A percentile compares a stretch with the other conserved stretches of the same genome.
These are phyloP conservation scores for Russula olivacea DNA, from an alignment of 768 basidiomycete species.

Conservation along the genomic window DNA sequence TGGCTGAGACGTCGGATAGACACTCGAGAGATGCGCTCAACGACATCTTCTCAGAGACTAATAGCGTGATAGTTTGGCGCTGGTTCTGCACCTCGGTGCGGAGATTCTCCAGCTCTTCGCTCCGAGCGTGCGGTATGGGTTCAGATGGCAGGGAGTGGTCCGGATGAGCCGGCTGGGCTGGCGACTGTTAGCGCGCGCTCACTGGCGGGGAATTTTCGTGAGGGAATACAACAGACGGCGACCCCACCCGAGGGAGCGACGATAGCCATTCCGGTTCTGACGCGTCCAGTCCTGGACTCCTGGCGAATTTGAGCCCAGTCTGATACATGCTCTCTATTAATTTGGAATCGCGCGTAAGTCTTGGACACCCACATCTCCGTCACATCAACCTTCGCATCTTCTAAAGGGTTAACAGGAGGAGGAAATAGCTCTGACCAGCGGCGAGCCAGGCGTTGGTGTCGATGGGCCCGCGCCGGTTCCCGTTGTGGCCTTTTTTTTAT, in stretches of 20 bases:
- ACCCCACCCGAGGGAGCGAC: constrained; percentile 44
- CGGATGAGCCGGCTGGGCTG: background rate
- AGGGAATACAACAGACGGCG: constrained; percentile 30
- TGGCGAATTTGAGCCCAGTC: constrained; percentile 38
- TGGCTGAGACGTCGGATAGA: constrained; percentile 51
- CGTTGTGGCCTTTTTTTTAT: constrained; percentile 70
- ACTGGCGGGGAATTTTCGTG: constrained; percentile 26
- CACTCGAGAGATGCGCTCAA: constrained; percentile 46
- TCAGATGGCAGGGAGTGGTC: constrained; percentile 25
- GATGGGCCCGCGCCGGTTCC: constrained; percentile 31
- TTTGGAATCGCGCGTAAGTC: background rate
- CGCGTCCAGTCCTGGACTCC: constrained; percentile 34
- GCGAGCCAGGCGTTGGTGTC: constrained; percentile 41
- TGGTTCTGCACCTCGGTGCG: constrained; percentile 46
- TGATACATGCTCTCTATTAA: constrained; percentile 22
- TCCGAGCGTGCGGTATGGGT: constrained; percentile 22
- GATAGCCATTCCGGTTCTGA: constrained; percentile 52
- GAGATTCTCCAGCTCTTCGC: constrained; percentile 27
- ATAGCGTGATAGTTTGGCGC: constrained; percentile 66
- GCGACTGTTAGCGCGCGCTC: constrained; percentile 27
- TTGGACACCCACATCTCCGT: constrained; percentile 56
- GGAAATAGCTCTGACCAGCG: constrained; percentile 30
- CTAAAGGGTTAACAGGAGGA: constrained; percentile 26
- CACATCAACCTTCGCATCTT: constrained; percentile 45
- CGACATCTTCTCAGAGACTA: constrained; percentile 47